phyloP scores from a whole-genome alignment of 2,329 filamentous ascomycete genomes.

The Ophiostoma tasmaniense region DNA sequence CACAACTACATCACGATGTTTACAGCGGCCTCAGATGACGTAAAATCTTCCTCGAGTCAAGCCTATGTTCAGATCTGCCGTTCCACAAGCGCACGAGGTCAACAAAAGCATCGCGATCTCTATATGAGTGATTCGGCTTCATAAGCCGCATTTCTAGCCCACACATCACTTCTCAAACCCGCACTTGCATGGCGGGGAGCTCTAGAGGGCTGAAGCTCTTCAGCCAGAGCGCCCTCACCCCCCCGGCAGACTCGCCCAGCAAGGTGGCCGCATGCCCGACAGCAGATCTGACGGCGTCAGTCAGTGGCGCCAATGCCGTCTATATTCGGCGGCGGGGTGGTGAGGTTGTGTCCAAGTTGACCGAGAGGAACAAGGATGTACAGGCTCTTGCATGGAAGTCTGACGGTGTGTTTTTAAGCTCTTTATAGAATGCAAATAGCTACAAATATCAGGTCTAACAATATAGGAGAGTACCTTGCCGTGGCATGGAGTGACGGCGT shows the following conservation, averaged over 20 bases:
- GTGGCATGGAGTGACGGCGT: slow-evolving; percentile 76
- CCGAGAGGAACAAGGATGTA: slow-evolving; percentile 34
- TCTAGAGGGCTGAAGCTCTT: slow-evolving; percentile 33
- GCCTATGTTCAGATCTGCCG: not conserved
- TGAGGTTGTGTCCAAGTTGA: slow-evolving; percentile 50
- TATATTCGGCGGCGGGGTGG: slow-evolving; percentile 71
- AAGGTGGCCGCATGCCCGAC: slow-evolving; percentile 71
- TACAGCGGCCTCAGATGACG: not conserved
- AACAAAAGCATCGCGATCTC: not conserved
- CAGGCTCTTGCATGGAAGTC: slow-evolving; percentile 55
- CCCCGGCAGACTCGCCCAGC: slow-evolving; percentile 42
- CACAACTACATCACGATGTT: not conserved
- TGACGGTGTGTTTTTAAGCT: slow-evolving; percentile 44
- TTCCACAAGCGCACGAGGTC: not conserved
- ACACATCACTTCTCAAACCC: not conserved
- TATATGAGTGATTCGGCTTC: not conserved
- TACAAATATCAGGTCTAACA: not conserved
- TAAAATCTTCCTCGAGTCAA: not conserved
- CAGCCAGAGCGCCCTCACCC: slow-evolving; percentile 49
- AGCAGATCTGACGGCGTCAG: slow-evolving; percentile 73
- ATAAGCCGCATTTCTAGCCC: not conserved
- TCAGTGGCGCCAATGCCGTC: slow-evolving; percentile 54
- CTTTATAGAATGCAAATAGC: not conserved
- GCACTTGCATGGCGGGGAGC: slow-evolving; percentile 4
- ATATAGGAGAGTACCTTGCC: slow-evolving; percentile 63